Evolutionary conservation across 345 rosid genomes (phyloP).

Genomic region (Eucalyptus virginea): DNA sequence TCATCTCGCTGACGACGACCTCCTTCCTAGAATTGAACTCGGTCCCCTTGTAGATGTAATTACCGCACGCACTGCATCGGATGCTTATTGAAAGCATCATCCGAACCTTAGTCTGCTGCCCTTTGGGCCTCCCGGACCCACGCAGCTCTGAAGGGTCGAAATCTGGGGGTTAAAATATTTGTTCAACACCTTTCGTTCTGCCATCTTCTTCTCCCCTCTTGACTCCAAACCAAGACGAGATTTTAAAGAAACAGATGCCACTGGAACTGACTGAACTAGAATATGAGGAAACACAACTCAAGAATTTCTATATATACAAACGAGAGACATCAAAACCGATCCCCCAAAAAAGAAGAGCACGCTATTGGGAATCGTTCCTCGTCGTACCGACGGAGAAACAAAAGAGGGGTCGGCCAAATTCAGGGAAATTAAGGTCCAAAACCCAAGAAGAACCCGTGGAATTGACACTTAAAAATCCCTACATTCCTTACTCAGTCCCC

Average conservation of each 20-base stretch:
- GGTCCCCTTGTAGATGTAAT: constrained; percentile 82
- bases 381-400: background rate
- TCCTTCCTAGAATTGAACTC: constrained; percentile 88
- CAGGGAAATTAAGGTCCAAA: background rate
- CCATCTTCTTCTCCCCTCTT: constrained; percentile 13
- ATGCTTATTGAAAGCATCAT: constrained; percentile 98
- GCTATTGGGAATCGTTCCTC: background rate
- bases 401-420: background rate
- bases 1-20: constrained; percentile 41
- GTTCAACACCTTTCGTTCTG: constrained; percentile 76
- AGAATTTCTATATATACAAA: background rate
- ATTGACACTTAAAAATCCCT: background rate
- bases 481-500: too few species aligned
- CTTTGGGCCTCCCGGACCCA: constrained; percentile 52
- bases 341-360: background rate
- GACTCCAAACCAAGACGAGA: background rate
- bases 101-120: constrained; percentile 77
- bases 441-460: background rate
- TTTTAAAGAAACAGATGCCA: background rate
- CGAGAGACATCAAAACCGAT: background rate
- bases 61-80: constrained; percentile 73
- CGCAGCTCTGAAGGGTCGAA: constrained; percentile 78
- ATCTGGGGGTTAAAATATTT: constrained; percentile 90
- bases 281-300: background rate
- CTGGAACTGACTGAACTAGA: too few species aligned